These are phyloP conservation scores for Wickerhamomyces tratensis DNA, from an alignment of 805 yeast species.

Conservation along the genomic window DNA sequence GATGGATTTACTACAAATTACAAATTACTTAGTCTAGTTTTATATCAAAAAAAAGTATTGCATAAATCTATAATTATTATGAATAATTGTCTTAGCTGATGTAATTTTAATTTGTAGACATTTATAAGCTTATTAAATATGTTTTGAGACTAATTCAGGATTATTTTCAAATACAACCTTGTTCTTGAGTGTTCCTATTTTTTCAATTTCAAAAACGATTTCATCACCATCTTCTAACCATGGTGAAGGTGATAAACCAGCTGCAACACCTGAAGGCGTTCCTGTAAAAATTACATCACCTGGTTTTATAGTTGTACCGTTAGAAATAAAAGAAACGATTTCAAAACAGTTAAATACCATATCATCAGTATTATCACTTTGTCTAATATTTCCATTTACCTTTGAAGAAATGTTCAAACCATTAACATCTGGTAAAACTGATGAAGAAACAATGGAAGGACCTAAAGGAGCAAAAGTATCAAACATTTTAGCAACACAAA, in stretches of 20 bases:
- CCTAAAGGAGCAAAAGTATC: slow-evolving; percentile 52
- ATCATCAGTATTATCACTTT: slow-evolving; percentile 35
- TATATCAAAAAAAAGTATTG: no score
- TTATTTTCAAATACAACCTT: slow-evolving; percentile 23
- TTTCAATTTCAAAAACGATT: slow-evolving; percentile 30
- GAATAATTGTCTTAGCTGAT: no score
- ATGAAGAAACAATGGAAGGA: slow-evolving; percentile 36
- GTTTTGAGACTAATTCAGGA: neutral
- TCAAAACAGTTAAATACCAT: slow-evolving; percentile 36
- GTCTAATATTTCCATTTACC: slow-evolving; percentile 39
- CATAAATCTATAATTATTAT: no score
- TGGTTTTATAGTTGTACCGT: slow-evolving; percentile 41
- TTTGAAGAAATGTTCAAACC: slow-evolving; percentile 26
- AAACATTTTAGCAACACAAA: slow-evolving; percentile 41
- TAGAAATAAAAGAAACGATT: slow-evolving; percentile 36
- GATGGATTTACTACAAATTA: no score
- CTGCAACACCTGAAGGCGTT: slow-evolving; percentile 47
- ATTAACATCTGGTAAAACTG: slow-evolving; percentile 21
- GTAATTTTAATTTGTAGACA: no score
- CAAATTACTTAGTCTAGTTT: no score
- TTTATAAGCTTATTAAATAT: neutral
- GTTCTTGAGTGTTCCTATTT: slow-evolving; percentile 33
- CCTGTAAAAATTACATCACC: slow-evolving; percentile 50
- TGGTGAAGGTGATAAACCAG: slow-evolving; percentile 30
- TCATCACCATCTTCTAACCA: slow-evolving; percentile 37